A percentile compares a stretch with the other conserved stretches of the same genome.
Conservation (phyloP, 78 protist genomes). For the Creolimax fragrantissima region DNA sequence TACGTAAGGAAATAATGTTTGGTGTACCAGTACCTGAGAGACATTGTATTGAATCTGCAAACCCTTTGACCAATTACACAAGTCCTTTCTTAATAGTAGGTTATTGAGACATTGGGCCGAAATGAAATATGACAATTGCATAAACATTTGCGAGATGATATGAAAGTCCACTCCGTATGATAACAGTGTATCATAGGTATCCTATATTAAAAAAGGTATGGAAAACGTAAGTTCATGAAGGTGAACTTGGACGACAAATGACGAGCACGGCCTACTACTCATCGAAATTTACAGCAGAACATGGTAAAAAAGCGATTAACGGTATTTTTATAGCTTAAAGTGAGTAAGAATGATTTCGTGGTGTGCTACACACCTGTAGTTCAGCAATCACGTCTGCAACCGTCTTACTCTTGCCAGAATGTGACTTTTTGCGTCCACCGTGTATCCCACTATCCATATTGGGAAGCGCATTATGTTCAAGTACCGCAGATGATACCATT, state of each 20-base stretch:
- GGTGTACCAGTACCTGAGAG: background rate
- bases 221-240: background rate
- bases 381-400: background rate
- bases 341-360: no score
- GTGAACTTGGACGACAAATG: no score
- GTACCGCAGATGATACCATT: background rate
- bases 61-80: slow-evolving; percentile 13
- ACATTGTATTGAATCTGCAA: slow-evolving; percentile 11
- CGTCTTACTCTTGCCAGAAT: background rate
- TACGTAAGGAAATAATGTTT: background rate
- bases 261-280: no score
- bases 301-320: no score
- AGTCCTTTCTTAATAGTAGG: slow-evolving; percentile 5
- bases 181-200: background rate
- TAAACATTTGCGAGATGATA: background rate
- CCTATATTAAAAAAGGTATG: background rate
- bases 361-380: no score
- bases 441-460: background rate
- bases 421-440: background rate
- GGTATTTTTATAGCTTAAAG: no score
- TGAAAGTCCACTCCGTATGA: background rate
- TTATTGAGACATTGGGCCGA: background rate
- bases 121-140: background rate
- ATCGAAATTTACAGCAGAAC: no score
- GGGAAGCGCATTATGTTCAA: background rate